Conservation (phyloP, 129 eudicot genomes). For the Artemisia annua region DNA sequence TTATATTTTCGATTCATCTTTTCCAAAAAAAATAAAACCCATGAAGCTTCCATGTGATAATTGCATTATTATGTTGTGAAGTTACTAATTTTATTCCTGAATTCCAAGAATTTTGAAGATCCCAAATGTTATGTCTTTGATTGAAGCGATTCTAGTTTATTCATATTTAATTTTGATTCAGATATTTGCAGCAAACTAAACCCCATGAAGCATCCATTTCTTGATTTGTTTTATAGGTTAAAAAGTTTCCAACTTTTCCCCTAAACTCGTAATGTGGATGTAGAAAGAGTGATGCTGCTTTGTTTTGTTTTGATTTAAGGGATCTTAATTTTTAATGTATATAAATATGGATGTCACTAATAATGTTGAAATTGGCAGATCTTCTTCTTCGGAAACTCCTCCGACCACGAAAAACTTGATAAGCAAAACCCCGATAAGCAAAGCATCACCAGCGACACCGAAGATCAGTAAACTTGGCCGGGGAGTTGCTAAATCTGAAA, state of each 20-base stretch:
- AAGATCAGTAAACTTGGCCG: conserved; percentile 52
- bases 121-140: neutral
- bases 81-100: neutral
- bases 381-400: conserved; percentile 41
- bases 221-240: neutral
- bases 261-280: neutral
- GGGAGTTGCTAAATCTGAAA: conserved; percentile 56
- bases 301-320: neutral
- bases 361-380: conserved; percentile 42
- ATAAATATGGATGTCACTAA: conserved; percentile 11
- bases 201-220: neutral
- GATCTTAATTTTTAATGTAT: conserved; percentile 1
- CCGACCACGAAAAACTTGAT: conserved; percentile 48
- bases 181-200: neutral
- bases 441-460: conserved; percentile 72
- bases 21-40: too few species aligned
- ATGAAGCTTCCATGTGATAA: neutral
- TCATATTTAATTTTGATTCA: neutral
- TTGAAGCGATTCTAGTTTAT: neutral
- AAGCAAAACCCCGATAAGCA: conserved; percentile 51
- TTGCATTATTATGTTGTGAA: conserved; percentile 10
- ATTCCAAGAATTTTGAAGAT: neutral
- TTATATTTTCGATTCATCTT: too few species aligned
- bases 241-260: neutral
- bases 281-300: neutral